Evolutionary conservation across 306 rosid genomes (phyloP).

Genomic region (Cucumis melo): DNA sequence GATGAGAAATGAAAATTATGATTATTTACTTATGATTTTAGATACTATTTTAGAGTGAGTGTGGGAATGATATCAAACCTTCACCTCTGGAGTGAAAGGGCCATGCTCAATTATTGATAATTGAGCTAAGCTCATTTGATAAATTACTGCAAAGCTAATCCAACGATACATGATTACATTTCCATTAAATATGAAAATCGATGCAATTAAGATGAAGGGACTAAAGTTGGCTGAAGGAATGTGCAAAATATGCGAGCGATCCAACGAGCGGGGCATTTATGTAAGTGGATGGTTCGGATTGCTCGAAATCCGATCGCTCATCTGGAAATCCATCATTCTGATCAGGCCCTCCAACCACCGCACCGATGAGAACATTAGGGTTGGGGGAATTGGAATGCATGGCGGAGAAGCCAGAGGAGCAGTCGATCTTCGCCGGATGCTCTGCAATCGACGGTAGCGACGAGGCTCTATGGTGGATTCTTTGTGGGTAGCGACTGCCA

Average conservation of each 20-base stretch:
- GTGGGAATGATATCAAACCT: no score
- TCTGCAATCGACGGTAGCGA: constrained; percentile 36
- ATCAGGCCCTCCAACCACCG: constrained; percentile 79
- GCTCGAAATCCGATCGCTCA: constrained; percentile 61
- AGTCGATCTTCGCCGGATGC: constrained; percentile 68
- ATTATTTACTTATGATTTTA: no score
- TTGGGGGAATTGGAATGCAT: constrained; percentile 57
- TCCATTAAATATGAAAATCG: neutral
- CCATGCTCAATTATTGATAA: no score
- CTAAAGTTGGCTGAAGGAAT: neutral
- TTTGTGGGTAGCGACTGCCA: neutral
- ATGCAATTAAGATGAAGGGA: neutral
- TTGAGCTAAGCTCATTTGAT: no score
- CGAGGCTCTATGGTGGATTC: constrained; percentile 16
- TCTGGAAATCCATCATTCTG: constrained; percentile 58
- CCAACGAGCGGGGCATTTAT: constrained; percentile 86
- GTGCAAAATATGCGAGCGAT: neutral
- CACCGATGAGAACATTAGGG: constrained; percentile 58
- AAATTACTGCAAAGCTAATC: no score
- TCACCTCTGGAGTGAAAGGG: no score
- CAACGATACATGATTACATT: no score
- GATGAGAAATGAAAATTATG: no score
- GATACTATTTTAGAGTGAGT: no score
- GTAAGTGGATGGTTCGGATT: constrained; percentile 84
- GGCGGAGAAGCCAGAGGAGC: constrained; percentile 55